phyloP scores from a whole-genome alignment of 1,284 basidiomycete species.

The Thecaphora frezii region DNA sequence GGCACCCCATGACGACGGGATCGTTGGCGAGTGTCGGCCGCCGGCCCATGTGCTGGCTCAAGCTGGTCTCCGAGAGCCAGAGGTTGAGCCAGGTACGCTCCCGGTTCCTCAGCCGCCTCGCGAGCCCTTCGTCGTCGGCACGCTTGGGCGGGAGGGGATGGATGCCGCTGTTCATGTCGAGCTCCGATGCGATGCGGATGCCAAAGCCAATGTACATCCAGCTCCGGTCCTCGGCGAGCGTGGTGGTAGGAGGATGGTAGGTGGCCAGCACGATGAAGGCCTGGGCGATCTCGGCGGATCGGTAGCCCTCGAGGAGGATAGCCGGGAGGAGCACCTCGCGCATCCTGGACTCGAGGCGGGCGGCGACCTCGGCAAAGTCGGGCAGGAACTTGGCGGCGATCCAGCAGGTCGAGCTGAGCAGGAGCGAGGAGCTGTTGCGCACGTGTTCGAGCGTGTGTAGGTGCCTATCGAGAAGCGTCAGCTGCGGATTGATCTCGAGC shows the following conservation, averaged over 20 bases:
- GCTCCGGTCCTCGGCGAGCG: background rate
- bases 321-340: background rate
- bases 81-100: constrained; percentile 43
- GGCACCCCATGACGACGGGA: constrained; percentile 37
- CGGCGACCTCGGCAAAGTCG: constrained; percentile 22
- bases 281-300: background rate
- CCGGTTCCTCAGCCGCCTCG: constrained; percentile 20
- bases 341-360: constrained; percentile 29
- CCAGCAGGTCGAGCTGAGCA: constrained; percentile 36
- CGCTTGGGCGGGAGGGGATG: constrained; percentile 9
- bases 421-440: constrained; percentile 24
- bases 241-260: background rate
- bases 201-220: background rate
- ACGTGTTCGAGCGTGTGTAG: constrained; percentile 41
- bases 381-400: constrained; percentile 31
- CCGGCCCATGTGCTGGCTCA: constrained; percentile 42
- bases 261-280: background rate
- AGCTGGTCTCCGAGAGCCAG: constrained; percentile 38
- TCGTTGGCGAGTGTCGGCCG: constrained; percentile 36
- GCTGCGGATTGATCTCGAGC: constrained; percentile 30
- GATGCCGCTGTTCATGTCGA: constrained; percentile 39
- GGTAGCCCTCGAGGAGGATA: background rate
- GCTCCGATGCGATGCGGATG: constrained; percentile 10
- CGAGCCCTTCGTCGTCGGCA: constrained; percentile 17
- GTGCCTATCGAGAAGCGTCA: constrained; percentile 41